Base-by-base conservation (phyloP, 2,329 filamentous ascomycete species). In the Botrytis fabae region DNA sequence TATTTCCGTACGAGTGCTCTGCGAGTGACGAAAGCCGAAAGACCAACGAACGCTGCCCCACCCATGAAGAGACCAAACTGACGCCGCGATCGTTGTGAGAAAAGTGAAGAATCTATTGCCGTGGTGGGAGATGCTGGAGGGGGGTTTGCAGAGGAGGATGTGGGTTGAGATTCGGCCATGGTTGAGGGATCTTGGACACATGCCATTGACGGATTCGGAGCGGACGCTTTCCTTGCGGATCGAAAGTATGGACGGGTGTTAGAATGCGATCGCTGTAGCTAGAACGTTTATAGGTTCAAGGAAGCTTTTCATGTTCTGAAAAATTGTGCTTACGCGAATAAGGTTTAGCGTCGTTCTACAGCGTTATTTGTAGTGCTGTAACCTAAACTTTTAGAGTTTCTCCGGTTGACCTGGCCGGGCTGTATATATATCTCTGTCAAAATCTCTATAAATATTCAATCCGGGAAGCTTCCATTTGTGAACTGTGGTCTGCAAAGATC, bases 21-120 rank as follows among this genome's bases (percentile, higher is more conserved):
- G 44, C 92, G 87, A 1, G 93, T 92, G 44, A 97, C 84, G 71
- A 91, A 80, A 2, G 92, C 85, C 1, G 94, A 93, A 75, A 94
- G 85, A 35, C 88, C 84, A 76, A 97, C 88, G 83, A 97, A 97
- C 72, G 89, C 86, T 18, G 92, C 87, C 60, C 95, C 95, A 74
- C 91, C 90, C 78, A 91, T 85, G 82, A 96, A 91, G 74, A 97
- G 83, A 38, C 89, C 86, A 22, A 93, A 82, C 81, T 94, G 91
- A 71, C 86, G 86, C 64, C 75, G 72, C 44, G 80, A 79, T n/a
- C 80, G 76, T 75, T 75, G 73, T 35, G 78, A 80, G 75, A 81
- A 81, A 75, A 80, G 75, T 42, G 74, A 62, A 32, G 78, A 78
- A 42, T 76, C 73, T 51, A 75, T 48, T 69, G 76, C 69, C 46